A percentile compares a stretch with the other conserved stretches of the same genome.
Conservation (phyloP, 495 filamentous ascomycete species). For the Penicillium lividum region DNA sequence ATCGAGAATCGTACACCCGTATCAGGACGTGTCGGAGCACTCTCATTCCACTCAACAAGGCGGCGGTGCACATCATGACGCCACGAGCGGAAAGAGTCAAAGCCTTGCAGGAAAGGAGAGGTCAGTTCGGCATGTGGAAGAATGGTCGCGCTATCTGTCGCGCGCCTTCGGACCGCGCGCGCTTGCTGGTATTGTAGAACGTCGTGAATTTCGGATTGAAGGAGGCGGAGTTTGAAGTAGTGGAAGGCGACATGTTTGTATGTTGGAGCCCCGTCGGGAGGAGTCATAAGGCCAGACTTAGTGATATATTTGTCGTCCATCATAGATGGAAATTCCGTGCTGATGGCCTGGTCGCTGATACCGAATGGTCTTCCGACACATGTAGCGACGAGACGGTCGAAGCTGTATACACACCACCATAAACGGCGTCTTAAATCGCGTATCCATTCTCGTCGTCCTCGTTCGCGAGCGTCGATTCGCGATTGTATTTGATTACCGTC, state of each 20-base stretch:
- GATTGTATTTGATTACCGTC: conserved; percentile 34
- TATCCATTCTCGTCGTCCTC: conserved; percentile 79
- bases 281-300: conserved; percentile 67
- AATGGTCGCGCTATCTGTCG: conserved; percentile 60
- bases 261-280: conserved; percentile 57
- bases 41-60: conserved; percentile 82
- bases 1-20: conserved; percentile 85
- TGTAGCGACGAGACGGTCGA: conserved; percentile 87
- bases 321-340: conserved; percentile 87
- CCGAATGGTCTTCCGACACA: conserved; percentile 94
- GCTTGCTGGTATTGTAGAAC: conserved; percentile 90
- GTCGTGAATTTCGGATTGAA: conserved; percentile 94
- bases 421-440: conserved; percentile 83
- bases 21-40: conserved; percentile 71
- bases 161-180: conserved; percentile 43
- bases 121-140: conserved; percentile 77
- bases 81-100: conserved; percentile 86
- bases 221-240: conserved; percentile 85
- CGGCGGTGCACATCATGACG: conserved; percentile 82
- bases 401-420: conserved; percentile 97
- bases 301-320: conserved; percentile 89
- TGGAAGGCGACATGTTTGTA: conserved; percentile 90
- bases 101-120: conserved; percentile 81
- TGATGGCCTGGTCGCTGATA: conserved; percentile 90
- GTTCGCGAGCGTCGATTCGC: conserved; percentile 56